These are phyloP conservation scores for Rhodotorula glutinis DNA, from an alignment of 1,284 basidiomycete genomes.

Conservation along the genomic window DNA sequence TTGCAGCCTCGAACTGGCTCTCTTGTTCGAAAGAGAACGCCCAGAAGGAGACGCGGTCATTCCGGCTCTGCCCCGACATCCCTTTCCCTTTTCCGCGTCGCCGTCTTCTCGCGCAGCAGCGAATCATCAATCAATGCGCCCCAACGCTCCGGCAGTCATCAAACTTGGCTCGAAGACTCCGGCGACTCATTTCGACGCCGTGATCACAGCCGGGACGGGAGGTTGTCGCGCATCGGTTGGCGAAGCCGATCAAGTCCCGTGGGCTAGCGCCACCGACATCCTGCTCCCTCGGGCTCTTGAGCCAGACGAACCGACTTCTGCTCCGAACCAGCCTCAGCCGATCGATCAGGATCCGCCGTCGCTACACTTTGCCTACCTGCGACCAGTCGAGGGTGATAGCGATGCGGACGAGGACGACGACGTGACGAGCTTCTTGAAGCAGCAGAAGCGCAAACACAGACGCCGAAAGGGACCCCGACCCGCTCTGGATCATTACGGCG, in stretches of 20 bases:
- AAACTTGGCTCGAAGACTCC: neutral
- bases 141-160: neutral
- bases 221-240: neutral
- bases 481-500: conserved; percentile 14
- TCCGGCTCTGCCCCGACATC: neutral
- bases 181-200: conserved; percentile 7
- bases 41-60: too few relatives aligned
- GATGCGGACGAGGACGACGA: conserved; percentile 5
- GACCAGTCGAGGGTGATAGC: neutral
- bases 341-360: conserved; percentile 17
- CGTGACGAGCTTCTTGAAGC: too few relatives aligned
- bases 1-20: too few relatives aligned
- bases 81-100: neutral
- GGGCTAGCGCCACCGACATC: neutral
- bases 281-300: conserved; percentile 19
- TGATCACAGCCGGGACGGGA: neutral
- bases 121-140: neutral
- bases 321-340: conserved; percentile 26
- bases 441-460: neutral
- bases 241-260: neutral
- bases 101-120: neutral
- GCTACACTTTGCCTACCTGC: conserved; percentile 28
- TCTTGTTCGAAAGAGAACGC: too few relatives aligned
- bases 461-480: conserved; percentile 5
- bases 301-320: conserved; percentile 15